Evolutionary conservation across 805 yeast species (phyloP).

Genomic region (Wickerhamomyces bovis): DNA sequence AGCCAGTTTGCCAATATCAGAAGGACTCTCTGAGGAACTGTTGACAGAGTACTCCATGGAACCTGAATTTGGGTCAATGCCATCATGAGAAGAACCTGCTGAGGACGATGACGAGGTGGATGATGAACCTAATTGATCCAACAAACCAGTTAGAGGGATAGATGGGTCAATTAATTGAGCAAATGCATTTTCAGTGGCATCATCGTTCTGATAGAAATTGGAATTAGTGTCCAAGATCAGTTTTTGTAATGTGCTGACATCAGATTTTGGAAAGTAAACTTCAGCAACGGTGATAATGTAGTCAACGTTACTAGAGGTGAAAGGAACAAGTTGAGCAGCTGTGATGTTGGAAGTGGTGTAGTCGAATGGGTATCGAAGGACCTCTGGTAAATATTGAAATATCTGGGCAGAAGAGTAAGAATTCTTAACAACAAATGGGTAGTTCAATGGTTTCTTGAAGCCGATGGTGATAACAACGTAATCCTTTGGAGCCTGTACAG

Average conservation of each 20-base stretch:
- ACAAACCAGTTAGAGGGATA: constrained; percentile 49
- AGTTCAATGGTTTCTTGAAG: constrained; percentile 72
- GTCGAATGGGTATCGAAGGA: constrained; percentile 57
- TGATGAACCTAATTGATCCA: constrained; percentile 6
- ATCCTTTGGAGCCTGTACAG: constrained; percentile 38
- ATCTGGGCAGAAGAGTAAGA: constrained; percentile 79
- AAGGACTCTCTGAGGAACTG: constrained; percentile 10
- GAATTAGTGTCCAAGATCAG: constrained; percentile 49
- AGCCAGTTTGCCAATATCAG: constrained; percentile 41
- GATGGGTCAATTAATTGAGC: constrained; percentile 68
- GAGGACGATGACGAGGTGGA: constrained; percentile 12
- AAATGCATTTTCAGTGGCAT: constrained; percentile 47
- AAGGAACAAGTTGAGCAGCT: constrained; percentile 72
- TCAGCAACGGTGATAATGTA: constrained; percentile 87
- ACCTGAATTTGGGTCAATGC: constrained; percentile 19
- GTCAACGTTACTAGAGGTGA: constrained; percentile 43
- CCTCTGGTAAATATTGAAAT: constrained; percentile 76
- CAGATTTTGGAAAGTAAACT: constrained; percentile 64
- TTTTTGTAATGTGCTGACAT: constrained; percentile 43
- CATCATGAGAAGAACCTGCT: constrained; percentile 5
- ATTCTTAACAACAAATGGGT: constrained; percentile 72
- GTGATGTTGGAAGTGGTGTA: constrained; percentile 37
- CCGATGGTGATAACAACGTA: constrained; percentile 65
- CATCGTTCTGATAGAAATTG: constrained; percentile 52
- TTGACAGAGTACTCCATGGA: constrained; percentile 26